Conservation (phyloP, 768 basidiomycete genomes). For the Pisolithus microcarpus region DNA sequence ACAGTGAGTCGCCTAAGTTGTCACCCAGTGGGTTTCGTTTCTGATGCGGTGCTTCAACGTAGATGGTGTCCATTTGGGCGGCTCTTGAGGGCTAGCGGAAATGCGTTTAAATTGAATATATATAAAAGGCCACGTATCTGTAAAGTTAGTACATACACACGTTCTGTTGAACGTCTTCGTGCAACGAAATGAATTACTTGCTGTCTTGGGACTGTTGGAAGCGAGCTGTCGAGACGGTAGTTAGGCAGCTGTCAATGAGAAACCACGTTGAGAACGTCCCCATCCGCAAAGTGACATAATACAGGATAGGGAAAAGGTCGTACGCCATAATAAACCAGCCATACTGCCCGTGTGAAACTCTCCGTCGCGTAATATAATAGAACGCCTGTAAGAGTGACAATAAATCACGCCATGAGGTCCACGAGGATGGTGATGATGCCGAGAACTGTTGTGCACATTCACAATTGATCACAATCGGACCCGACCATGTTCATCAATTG, state of each 20-base stretch:
- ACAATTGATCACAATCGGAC: too few species aligned
- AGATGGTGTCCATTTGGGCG: constrained; percentile 7
- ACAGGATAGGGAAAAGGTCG: background rate
- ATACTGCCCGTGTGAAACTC: too few species aligned
- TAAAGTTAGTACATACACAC: background rate
- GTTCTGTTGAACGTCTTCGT: background rate
- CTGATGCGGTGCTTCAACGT: constrained; percentile 1
- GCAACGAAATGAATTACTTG: background rate
- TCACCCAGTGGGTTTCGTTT: background rate
- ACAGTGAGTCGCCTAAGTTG: constrained; percentile 8
- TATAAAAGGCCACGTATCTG: background rate
- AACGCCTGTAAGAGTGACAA: background rate
- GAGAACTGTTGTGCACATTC: constrained; percentile 43
- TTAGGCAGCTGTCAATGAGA: background rate
- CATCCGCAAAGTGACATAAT: background rate
- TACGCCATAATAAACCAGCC: background rate
- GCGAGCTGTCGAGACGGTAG: background rate
- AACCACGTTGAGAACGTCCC: background rate
- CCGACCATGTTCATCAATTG: background rate
- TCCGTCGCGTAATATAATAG: background rate
- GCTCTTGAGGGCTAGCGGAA: constrained; percentile 4
- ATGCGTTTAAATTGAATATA: background rate
- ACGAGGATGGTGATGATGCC: constrained; percentile 89
- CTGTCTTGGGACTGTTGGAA: background rate
- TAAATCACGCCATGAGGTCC: constrained; percentile 54